Evolutionary conservation across 768 basidiomycete genomes (phyloP).

Genomic region (Tubosaeta sp.): DNA sequence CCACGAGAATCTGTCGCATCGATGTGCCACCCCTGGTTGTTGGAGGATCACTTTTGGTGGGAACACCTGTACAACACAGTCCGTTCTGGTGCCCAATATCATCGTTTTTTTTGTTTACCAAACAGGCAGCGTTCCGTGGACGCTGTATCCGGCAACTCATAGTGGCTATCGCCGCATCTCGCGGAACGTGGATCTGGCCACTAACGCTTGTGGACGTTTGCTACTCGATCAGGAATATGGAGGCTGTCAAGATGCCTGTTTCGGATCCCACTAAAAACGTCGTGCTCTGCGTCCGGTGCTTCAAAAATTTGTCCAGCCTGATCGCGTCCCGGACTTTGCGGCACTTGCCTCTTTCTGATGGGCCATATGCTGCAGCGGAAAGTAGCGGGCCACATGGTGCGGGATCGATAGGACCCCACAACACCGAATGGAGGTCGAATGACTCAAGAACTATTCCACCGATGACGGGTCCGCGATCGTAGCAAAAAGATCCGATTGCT

Average conservation of each 20-base stretch:
- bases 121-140: neutral
- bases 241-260: slow-evolving; percentile 10
- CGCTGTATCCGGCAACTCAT: slow-evolving; percentile 11
- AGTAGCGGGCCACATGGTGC: slow-evolving; percentile 19
- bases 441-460: neutral
- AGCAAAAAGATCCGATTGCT: slow-evolving; percentile 5
- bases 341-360: slow-evolving; percentile 1
- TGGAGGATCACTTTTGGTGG: slow-evolving; percentile 14
- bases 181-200: slow-evolving; percentile 19
- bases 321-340: slow-evolving; percentile 29
- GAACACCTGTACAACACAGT: slow-evolving; percentile 11
- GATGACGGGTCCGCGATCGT: slow-evolving; percentile 18
- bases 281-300: slow-evolving; percentile 6
- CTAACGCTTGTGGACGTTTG: neutral
- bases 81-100: slow-evolving; percentile 14
- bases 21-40: neutral
- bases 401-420: slow-evolving; percentile 12
- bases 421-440: neutral
- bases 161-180: slow-evolving; percentile 22
- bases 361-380: slow-evolving; percentile 12
- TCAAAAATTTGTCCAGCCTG: slow-evolving; percentile 3
- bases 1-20: slow-evolving; percentile 12
- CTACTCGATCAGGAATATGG: slow-evolving; percentile 17
- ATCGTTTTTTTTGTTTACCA: slow-evolving; percentile 1
- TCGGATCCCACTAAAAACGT: slow-evolving; percentile 13